Percentiles rank a stretch among this genome's conserved stretches.
Conservation (phyloP, 441 rosid species). For the Adansonia gregorii region DNA sequence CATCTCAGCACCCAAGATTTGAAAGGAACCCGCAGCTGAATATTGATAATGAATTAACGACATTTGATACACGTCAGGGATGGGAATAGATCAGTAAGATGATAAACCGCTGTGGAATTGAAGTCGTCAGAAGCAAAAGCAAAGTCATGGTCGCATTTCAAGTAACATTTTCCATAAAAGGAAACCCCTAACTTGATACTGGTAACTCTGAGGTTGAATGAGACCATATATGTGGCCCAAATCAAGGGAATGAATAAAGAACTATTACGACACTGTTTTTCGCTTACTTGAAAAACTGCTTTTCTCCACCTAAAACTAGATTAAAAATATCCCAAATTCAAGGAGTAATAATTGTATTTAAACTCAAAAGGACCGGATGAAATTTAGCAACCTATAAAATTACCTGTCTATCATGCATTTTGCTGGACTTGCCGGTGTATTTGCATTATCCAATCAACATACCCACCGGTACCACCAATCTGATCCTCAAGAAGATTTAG, state of each 20-base stretch:
- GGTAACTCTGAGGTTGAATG: background rate
- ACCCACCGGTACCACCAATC: conserved; percentile 72
- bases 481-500: conserved; percentile 85
- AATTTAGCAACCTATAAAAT: background rate
- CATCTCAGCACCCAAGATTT: background rate
- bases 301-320: background rate
- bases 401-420: conserved; percentile 57
- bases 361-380: background rate
- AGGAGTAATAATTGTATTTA: background rate
- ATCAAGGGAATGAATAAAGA: background rate
- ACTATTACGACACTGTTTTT: background rate
- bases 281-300: background rate
- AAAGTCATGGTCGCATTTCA: background rate
- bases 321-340: background rate
- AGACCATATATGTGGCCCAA: background rate
- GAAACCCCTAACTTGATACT: background rate
- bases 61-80: background rate
- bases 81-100: background rate
- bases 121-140: background rate
- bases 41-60: background rate
- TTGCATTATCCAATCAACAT: conserved; percentile 84
- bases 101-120: background rate
- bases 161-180: background rate
- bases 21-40: background rate
- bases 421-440: conserved; percentile 89